phyloP scores from a whole-genome alignment of 768 basidiomycete genomes.

The Candolleomyces eurysporus region DNA sequence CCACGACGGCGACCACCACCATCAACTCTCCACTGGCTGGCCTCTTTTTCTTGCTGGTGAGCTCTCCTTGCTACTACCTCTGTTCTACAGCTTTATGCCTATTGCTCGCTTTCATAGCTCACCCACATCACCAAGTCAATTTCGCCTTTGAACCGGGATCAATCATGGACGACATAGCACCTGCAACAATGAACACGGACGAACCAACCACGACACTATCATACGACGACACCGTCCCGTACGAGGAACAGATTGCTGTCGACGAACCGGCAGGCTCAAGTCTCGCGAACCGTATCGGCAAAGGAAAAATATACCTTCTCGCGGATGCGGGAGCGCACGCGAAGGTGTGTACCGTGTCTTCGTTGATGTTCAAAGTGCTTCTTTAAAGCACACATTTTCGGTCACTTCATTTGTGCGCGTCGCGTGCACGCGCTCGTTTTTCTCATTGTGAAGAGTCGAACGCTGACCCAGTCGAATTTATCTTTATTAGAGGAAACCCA shows the following conservation, averaged over 20 bases:
- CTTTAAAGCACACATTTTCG: conserved; percentile 18
- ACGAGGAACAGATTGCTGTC: conserved; percentile 52
- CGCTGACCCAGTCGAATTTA: neutral
- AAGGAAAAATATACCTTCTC: conserved; percentile 73
- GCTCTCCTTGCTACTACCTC: neutral
- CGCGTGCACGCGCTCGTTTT: neutral
- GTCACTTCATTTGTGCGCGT: no score
- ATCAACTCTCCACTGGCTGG: neutral
- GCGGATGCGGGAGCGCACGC: conserved; percentile 64
- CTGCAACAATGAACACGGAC: conserved; percentile 20
- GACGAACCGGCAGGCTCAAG: conserved; percentile 31
- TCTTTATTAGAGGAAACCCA: conserved; percentile 1
- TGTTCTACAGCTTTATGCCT: neutral
- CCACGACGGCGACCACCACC: neutral
- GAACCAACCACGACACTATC: conserved; percentile 31
- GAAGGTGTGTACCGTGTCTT: conserved; percentile 63
- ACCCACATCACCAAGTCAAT: neutral
- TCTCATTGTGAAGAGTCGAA: neutral
- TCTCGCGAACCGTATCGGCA: conserved; percentile 69
- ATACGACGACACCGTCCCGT: conserved; percentile 53
- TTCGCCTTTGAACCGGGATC: no score
- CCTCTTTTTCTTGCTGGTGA: neutral
- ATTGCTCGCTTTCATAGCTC: neutral
- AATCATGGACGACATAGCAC: conserved; percentile 13
- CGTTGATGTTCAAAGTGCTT: conserved; percentile 27